Evolutionary conservation across 768 basidiomycete genomes (phyloP).

Genomic region (Mycena vitilis): DNA sequence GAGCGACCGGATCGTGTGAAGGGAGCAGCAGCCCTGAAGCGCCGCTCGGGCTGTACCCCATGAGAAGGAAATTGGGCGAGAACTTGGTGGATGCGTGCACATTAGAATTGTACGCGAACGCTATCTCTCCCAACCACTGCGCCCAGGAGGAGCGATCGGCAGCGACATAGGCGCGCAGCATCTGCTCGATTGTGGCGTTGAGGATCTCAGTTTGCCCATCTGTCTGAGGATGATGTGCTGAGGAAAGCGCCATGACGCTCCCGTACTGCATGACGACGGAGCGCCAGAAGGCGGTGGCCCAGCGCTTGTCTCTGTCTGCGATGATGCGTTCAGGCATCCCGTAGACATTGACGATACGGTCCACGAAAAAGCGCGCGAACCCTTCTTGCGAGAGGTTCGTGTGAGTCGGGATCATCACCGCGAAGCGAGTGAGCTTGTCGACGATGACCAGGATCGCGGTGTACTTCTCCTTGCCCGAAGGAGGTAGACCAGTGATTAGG

Average conservation of each 20-base stretch:
- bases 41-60: slow-evolving; percentile 43
- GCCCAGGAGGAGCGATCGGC: too few relatives aligned
- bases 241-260: too few relatives aligned
- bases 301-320: background rate
- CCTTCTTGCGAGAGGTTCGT: background rate
- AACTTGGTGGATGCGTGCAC: slow-evolving; percentile 40
- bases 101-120: slow-evolving; percentile 47
- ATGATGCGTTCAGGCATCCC: too few relatives aligned
- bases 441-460: background rate
- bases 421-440: background rate
- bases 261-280: too few relatives aligned
- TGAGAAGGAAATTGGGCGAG: slow-evolving; percentile 43
- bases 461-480: background rate
- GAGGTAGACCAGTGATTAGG: background rate
- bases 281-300: background rate
- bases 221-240: too few relatives aligned
- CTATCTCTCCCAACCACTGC: slow-evolving; percentile 40
- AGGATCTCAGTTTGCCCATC: too few relatives aligned
- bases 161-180: too few relatives aligned
- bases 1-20: background rate
- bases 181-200: too few relatives aligned
- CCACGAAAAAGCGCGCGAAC: background rate
- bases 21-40: slow-evolving; percentile 22
- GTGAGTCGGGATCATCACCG: background rate
- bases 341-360: too few relatives aligned